A percentile compares a stretch with the other conserved stretches of the same genome.
phyloP scores from a whole-genome alignment of 2,329 filamentous ascomycete genomes.

The Talaromyces sp. region DNA sequence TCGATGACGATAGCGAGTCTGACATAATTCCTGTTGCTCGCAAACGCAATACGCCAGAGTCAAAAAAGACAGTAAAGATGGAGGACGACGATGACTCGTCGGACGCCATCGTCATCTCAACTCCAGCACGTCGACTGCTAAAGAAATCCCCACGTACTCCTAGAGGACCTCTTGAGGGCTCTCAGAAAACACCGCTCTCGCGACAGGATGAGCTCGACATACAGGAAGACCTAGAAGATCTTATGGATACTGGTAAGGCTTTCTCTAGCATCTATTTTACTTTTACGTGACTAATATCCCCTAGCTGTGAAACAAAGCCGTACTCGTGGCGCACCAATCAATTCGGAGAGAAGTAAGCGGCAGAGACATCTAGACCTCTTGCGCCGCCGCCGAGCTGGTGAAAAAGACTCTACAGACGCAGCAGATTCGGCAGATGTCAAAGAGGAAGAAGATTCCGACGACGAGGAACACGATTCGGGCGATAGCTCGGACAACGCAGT shows the following conservation, averaged over 20 bases:
- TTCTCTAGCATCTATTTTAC: conserved; percentile 12
- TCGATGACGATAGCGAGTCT: conserved; percentile 22
- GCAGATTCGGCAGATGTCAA: conserved; percentile 9
- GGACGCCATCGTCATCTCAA: conserved; percentile 2
- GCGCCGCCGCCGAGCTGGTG: conserved; percentile 37
- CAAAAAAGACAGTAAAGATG: not conserved
- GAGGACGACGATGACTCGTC: not conserved
- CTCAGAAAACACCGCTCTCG: conserved; percentile 13
- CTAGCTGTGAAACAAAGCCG: conserved; percentile 32
- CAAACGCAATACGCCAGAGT: not conserved
- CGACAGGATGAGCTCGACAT: conserved; percentile 36
- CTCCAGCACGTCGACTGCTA: conserved; percentile 3
- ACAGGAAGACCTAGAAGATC: conserved; percentile 39
- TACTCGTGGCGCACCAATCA: conserved; percentile 35
- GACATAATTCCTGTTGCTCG: conserved; percentile 11
- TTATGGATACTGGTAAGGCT: conserved; percentile 38
- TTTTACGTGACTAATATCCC: not conserved
- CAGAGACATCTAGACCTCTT: conserved; percentile 39
- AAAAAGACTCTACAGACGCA: conserved; percentile 22
- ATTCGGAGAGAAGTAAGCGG: conserved; percentile 33
- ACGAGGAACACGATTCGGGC: conserved; percentile 14
- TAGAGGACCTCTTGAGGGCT: conserved; percentile 3
- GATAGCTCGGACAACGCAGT: conserved; percentile 14
- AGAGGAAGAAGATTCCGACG: conserved; percentile 18
- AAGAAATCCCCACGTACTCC: not conserved